Evolutionary conservation across 1,139 yeast species (phyloP), one percentile per base, ranked within the genome.

Genomic region (Geotrichum citri-aurantii): DNA sequence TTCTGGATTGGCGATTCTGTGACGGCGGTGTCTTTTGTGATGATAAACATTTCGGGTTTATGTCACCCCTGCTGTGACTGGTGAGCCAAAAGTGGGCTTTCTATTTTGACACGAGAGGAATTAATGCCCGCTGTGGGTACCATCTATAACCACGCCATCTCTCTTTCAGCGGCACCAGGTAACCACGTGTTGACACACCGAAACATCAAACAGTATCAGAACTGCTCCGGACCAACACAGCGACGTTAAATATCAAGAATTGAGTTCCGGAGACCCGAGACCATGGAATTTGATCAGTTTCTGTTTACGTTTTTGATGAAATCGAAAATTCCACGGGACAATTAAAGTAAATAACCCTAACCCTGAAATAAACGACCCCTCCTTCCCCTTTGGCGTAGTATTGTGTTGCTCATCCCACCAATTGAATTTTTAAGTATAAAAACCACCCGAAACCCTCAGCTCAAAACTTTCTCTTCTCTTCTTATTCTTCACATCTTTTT

Each of bases 401-500:
- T 2, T 37, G 17, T 17, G 44, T 17, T n/a, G 44, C 19, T 37
- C 29, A 48, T 48, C 51, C 51, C 40, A 48, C 51, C 51, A 48
- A 48, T 37, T 37, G 44, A 37, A 37, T 37, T 37, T 37, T n/a
- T n/a, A 37, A 37, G 17, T 37, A 37, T 37, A 37, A 37, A 37
- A 37, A n/a, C 44, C 44, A 37, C 44, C 44, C 6, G 44, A 37
- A 37, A 37, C 44, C 44, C 44, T 37, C 44, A 37, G 10, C 19
- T 49, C 26, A 21, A 50, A 50, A 31, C 5, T 17, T 31, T 33
- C 46, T 27, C 44, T 29, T 21, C 7, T 33, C 31, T 33, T 19
- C 19, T 33, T 17, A 2, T 27, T 17, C 26, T 19, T 31, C 46
- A n/a, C n/a, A n/a, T 21, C 12, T 19, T n/a, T n/a, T 19, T 19